These are phyloP conservation scores for Fusarium tricinctum DNA, from an alignment of 2,329 filamentous ascomycete genomes.

Conservation along the genomic window DNA sequence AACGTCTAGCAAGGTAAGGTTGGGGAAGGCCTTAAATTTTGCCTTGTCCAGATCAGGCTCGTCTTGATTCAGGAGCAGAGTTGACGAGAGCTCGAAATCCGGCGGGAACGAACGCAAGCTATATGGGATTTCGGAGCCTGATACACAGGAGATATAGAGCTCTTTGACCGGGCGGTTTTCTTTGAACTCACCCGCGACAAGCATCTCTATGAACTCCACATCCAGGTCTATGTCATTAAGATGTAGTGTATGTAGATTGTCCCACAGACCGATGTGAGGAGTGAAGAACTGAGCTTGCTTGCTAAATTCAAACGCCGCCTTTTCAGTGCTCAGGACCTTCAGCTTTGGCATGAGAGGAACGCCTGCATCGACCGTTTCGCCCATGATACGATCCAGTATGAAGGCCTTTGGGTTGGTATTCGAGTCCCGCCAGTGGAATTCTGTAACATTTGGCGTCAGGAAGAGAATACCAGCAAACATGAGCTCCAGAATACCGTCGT, in stretches of 20 bases:
- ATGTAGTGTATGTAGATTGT: slow-evolving; percentile 18
- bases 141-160: slow-evolving; percentile 15
- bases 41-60: slow-evolving; percentile 22
- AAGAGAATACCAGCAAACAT: slow-evolving; percentile 32
- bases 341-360: slow-evolving; percentile 28
- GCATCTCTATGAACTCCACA: slow-evolving; percentile 25
- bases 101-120: slow-evolving; percentile 4
- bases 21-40: slow-evolving; percentile 32
- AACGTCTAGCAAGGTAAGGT: slow-evolving; percentile 18
- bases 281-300: slow-evolving; percentile 34
- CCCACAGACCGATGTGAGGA: slow-evolving; percentile 27
- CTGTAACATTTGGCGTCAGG: slow-evolving; percentile 28
- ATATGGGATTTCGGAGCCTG: slow-evolving; percentile 12
- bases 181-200: slow-evolving; percentile 20
- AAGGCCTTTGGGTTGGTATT: slow-evolving; percentile 30
- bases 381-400: slow-evolving; percentile 14
- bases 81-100: slow-evolving; percentile 4
- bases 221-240: slow-evolving; percentile 32
- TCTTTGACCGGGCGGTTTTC: slow-evolving; percentile 23
- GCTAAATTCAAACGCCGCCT: not conserved
- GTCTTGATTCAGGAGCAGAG: not conserved
- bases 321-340: slow-evolving; percentile 21
- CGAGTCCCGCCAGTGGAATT: slow-evolving; percentile 26
- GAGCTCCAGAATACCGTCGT: slow-evolving; percentile 34
- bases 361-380: not conserved